phyloP scores from a whole-genome alignment of 2,329 filamentous ascomycete species.

The Bipolaris sorokiniana region DNA sequence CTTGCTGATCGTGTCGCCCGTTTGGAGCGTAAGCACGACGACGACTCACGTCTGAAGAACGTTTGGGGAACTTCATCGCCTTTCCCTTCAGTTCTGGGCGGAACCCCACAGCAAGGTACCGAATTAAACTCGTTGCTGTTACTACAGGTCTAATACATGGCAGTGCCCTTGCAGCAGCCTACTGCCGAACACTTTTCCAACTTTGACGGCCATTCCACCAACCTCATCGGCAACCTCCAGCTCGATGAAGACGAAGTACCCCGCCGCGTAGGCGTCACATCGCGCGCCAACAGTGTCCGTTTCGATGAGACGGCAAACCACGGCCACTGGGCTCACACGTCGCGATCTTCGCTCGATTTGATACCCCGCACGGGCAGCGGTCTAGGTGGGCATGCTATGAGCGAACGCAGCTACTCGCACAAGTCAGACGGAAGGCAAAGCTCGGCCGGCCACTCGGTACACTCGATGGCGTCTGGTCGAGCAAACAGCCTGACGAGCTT shows the following conservation, averaged over 20 bases:
- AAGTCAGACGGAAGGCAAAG: conserved; percentile 96
- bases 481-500: conserved; percentile 74
- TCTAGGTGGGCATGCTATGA: conserved; percentile 78
- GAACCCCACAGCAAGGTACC: conserved; percentile 86
- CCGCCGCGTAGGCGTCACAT: conserved; percentile 82
- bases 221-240: conserved; percentile 78
- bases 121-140: background rate
- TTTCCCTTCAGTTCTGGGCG: conserved; percentile 83
- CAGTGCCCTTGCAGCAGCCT: conserved; percentile 80
- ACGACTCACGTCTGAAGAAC: conserved; percentile 73
- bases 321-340: conserved; percentile 83
- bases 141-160: conserved; percentile 21
- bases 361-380: conserved; percentile 79
- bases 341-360: conserved; percentile 83
- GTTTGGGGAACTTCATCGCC: conserved; percentile 86
- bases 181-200: conserved; percentile 86
- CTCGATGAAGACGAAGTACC: conserved; percentile 88
- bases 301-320: conserved; percentile 97
- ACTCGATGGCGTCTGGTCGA: conserved; percentile 77
- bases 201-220: conserved; percentile 84
- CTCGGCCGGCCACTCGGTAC: conserved; percentile 83
- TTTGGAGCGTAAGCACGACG: conserved; percentile 67
- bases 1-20: conserved; percentile 66
- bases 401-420: conserved; percentile 89
- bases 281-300: conserved; percentile 93